Conservation (phyloP, 1,284 basidiomycete species). For the Agroathelia rolfsii region DNA sequence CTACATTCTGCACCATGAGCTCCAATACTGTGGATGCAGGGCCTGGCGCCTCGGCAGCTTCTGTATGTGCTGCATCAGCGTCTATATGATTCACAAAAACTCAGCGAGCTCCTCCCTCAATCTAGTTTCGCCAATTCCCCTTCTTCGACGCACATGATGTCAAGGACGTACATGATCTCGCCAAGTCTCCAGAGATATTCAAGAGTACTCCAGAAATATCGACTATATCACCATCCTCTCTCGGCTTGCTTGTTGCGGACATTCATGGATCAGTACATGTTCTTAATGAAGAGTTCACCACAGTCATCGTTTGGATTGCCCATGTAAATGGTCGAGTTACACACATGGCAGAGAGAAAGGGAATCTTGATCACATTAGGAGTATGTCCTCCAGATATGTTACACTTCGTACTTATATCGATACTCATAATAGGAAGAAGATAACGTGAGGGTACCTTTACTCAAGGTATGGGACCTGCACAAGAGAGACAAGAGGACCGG, state of each 20-base stretch:
- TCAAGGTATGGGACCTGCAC: constrained; percentile 86
- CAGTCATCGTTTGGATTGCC: constrained; percentile 65
- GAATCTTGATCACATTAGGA: constrained; percentile 76
- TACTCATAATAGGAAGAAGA: constrained; percentile 64
- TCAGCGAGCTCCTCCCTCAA: too few species aligned
- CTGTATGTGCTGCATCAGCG: too few species aligned
- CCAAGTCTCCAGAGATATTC: constrained; percentile 67
- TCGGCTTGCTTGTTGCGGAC: constrained; percentile 67
- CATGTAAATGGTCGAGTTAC: constrained; percentile 71
- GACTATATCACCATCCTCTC: constrained; percentile 47
- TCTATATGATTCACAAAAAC: too few species aligned
- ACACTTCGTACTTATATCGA: constrained; percentile 9
- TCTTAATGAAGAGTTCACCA: constrained; percentile 68
- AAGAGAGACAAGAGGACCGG: constrained; percentile 66
- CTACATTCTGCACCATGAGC: too few species aligned
- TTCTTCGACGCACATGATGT: constrained; percentile 72
- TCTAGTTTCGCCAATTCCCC: constrained; percentile 77
- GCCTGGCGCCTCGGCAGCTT: too few species aligned
- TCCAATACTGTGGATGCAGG: too few species aligned
- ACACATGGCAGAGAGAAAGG: constrained; percentile 74
- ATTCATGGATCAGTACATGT: constrained; percentile 74
- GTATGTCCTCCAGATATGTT: constrained; percentile 34
- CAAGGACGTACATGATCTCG: constrained; percentile 73
- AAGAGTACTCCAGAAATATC: constrained; percentile 71
- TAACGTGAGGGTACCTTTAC: constrained; percentile 56